Conservation (phyloP, 805 yeast genomes). For the Saccharomyces kudriavzevii region DNA sequence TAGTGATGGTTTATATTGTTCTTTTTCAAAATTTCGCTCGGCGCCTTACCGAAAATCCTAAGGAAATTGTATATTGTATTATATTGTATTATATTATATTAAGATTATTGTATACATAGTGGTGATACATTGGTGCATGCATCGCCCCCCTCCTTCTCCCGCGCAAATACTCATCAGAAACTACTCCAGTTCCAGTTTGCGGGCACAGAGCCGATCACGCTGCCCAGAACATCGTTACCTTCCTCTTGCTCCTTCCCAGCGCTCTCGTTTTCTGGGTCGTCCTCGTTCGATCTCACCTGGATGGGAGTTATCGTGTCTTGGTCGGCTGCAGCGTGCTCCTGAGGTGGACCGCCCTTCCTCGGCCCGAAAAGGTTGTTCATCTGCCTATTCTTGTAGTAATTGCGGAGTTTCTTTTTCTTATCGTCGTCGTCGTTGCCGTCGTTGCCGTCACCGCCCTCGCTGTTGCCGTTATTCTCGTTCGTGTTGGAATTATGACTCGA, state of each 20-base stretch:
- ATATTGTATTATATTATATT: neutral
- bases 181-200: conserved; percentile 80
- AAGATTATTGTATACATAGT: neutral
- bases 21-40: neutral
- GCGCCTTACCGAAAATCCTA: neutral
- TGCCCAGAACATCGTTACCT: conserved; percentile 17
- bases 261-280: neutral
- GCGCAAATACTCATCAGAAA: conserved; percentile 32
- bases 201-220: conserved; percentile 46
- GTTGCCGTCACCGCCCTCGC: conserved; percentile 2
- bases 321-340: neutral
- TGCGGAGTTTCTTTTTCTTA: neutral
- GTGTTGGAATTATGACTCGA: conserved; percentile 2
- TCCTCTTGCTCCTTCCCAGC: conserved; percentile 29
- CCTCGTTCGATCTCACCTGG: neutral
- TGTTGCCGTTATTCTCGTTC: conserved; percentile 1
- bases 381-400: conserved; percentile 1
- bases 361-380: neutral
- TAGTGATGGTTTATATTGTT: neutral
- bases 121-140: neutral
- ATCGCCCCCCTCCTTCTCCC: neutral
- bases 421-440: neutral
- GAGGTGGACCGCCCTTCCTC: neutral
- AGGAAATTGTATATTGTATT: neutral
- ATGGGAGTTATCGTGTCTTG: neutral